phyloP scores from a whole-genome alignment of 2,329 filamentous ascomycete genomes.

The Daldinia eschscholtzii region DNA sequence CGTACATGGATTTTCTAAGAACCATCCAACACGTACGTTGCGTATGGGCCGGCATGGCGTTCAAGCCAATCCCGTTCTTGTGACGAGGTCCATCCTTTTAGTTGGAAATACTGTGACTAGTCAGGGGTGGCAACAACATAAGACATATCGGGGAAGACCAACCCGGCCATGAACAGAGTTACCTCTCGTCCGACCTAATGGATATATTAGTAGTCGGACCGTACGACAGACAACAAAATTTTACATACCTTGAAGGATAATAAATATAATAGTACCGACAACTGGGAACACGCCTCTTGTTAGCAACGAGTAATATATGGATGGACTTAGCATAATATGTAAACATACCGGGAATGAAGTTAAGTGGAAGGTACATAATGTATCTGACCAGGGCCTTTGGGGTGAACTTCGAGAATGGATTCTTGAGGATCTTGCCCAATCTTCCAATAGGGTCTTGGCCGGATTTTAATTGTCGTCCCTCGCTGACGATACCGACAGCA shows the following conservation, averaged over 20 bases:
- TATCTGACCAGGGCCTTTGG: slow-evolving; percentile 78
- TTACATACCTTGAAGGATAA: slow-evolving; percentile 76
- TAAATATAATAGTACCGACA: slow-evolving; percentile 84
- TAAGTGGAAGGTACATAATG: slow-evolving; percentile 88
- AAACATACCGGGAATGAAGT: slow-evolving; percentile 80
- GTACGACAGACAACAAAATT: neutral
- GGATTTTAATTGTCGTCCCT: slow-evolving; percentile 78
- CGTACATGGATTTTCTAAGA: neutral
- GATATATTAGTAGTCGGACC: slow-evolving; percentile 19
- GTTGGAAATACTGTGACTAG: slow-evolving; percentile 83
- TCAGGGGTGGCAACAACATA: slow-evolving; percentile 56
- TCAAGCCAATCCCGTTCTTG: slow-evolving; percentile 78
- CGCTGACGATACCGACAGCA: slow-evolving; percentile 72
- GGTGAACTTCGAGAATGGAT: slow-evolving; percentile 68
- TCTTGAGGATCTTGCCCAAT: slow-evolving; percentile 70
- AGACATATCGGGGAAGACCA: slow-evolving; percentile 48
- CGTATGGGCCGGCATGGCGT: slow-evolving; percentile 80
- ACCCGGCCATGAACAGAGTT: slow-evolving; percentile 66
- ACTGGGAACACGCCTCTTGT: slow-evolving; percentile 57
- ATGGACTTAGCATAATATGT: neutral
- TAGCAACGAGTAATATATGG: neutral
- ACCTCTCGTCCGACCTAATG: slow-evolving; percentile 62
- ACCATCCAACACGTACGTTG: slow-evolving; percentile 70
- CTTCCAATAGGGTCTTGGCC: slow-evolving; percentile 68
- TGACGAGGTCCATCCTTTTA: slow-evolving; percentile 82